Base-by-base conservation (phyloP, 305 asterid genomes). In the Fraxinus velutina region DNA sequence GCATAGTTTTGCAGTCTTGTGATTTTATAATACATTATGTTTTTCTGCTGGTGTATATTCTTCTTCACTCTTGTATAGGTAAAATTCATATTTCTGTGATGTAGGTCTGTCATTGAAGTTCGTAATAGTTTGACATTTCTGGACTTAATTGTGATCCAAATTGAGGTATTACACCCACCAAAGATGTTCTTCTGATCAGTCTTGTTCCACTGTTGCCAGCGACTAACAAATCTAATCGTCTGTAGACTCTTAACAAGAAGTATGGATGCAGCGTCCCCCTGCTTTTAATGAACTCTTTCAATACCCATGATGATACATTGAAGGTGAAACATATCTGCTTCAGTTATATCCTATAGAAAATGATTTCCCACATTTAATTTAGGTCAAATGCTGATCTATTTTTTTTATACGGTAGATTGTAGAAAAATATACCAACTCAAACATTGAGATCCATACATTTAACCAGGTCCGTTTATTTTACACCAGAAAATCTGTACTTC, bases 61-160 rank as follows among this genome's bases (percentile, higher is more conserved):
- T 6, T 66, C 36, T 27, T 27, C 37, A 27, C 37, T 12, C 37
- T 1, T 66, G 36, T 27, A 10, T 29, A 66, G 36, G 19, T 66
- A 66, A 66, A 27, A 12, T 66, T 50, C 4, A 2, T 77, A 30
- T 77, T 47, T 78, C 33, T 15, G 8, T 85, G 52, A 71, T 87
- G 82, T 83, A 94, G 97, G 91, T 94, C 98, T 75, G 98, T 94
- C 81, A 93, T 95, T 84, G 99, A 95, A 94, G 99, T 95, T 86
- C 97, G 97, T 79, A 89, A 90, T 83, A 97, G 98, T 75, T 87
- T 92, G 91, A 95, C 99, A n/a, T 95, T 95, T 93, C 97, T 95
- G 27, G 99, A 95, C 89, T 91, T 95, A 75, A 94, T 95, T 79
- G 99, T 95, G 86, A 86, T 89, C 86, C 99, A 95, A 86, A 93